Evolutionary conservation across 768 basidiomycete genomes (phyloP).

Genomic region (Guyanaporus albipodus): DNA sequence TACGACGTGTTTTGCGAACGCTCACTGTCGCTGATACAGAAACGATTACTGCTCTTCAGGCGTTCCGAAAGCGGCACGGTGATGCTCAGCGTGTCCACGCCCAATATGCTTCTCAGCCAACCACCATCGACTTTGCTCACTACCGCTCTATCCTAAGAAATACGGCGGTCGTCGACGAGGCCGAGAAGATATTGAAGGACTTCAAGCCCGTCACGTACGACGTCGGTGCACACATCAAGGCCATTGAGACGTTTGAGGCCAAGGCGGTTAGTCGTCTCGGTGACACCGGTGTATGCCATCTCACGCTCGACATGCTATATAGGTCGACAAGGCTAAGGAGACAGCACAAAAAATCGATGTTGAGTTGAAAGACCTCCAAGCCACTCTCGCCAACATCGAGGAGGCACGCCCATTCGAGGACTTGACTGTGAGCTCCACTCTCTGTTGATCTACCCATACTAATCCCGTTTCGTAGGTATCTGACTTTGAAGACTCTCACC

Average conservation of each 20-base stretch:
- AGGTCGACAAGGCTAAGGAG: conserved; percentile 88
- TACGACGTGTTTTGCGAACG: not conserved
- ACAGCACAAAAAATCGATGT: conserved; percentile 86
- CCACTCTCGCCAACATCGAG: conserved; percentile 94
- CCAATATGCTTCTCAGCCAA: conserved; percentile 64
- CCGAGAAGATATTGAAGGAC: conserved; percentile 79
- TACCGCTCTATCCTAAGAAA: conserved; percentile 94
- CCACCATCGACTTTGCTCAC: conserved; percentile 84
- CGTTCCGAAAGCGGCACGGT: conserved; percentile 93
- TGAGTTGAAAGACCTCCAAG: conserved; percentile 88
- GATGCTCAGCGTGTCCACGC: conserved; percentile 77
- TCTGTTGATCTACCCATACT: not conserved
- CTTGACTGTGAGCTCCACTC: conserved; percentile 66
- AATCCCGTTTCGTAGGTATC: conserved; percentile 52
- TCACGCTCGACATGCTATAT: conserved; percentile 1
- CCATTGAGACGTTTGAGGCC: conserved; percentile 93
- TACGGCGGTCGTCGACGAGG: conserved; percentile 85
- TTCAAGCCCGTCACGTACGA: conserved; percentile 98
- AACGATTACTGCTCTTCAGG: conserved; percentile 84
- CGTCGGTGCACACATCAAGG: conserved; percentile 82
- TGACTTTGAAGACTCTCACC: conserved; percentile 90
- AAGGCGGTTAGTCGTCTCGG: conserved; percentile 74
- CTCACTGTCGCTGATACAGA: conserved; percentile 43
- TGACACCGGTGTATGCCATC: conserved; percentile 1
- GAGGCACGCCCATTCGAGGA: conserved; percentile 97